phyloP scores from a whole-genome alignment of 2,329 filamentous ascomycete genomes.

The Thelonectria olida region DNA sequence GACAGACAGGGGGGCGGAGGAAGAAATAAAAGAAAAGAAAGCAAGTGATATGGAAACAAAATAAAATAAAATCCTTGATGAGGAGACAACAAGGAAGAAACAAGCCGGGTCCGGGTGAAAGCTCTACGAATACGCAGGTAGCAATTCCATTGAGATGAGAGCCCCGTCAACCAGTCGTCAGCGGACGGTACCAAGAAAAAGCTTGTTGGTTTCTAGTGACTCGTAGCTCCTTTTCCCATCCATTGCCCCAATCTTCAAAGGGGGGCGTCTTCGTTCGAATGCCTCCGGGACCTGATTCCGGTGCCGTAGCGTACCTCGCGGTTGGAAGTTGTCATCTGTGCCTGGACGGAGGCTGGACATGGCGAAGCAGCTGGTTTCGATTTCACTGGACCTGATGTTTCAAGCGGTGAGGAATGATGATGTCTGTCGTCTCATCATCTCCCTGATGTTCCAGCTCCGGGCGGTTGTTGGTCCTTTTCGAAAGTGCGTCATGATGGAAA shows the following conservation, averaged over 20 bases:
- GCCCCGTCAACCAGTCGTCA: background rate
- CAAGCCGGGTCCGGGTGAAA: too few species aligned
- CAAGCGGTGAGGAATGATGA: too few species aligned
- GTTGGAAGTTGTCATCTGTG: conserved; percentile 10
- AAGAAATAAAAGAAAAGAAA: background rate
- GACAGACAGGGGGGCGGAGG: conserved; percentile 1
- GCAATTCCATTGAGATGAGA: background rate
- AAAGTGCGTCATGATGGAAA: too few species aligned
- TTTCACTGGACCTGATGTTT: too few species aligned
- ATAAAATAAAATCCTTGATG: conserved; percentile 8
- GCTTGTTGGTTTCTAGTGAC: background rate
- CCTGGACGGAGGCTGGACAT: background rate
- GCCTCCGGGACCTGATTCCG: conserved; percentile 13
- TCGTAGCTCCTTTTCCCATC: background rate
- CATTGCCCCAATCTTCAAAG: background rate
- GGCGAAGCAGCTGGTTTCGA: background rate
- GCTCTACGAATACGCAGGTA: too few species aligned
- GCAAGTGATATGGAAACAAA: background rate
- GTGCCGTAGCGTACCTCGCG: conserved; percentile 13
- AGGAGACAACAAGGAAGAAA: conserved; percentile 1
- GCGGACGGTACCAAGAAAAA: background rate
- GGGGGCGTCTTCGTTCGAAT: conserved; percentile 9
- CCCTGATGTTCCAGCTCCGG: too few species aligned
- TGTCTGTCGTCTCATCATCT: too few species aligned
- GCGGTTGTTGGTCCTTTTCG: too few species aligned